Base-by-base conservation (phyloP, 352 stramenopile species). In the Pythium dissimile region DNA sequence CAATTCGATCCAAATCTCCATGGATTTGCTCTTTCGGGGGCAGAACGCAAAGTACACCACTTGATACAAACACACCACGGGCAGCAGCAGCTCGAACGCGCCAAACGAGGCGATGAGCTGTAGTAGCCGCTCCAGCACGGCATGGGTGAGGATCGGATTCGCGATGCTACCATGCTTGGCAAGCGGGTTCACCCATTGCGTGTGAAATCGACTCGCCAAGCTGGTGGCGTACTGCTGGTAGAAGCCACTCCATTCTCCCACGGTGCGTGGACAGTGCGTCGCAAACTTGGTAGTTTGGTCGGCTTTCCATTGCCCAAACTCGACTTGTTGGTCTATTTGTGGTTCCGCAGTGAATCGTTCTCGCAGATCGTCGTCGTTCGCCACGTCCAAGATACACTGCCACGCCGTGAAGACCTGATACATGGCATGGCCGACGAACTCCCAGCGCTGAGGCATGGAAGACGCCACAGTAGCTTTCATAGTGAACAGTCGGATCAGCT, bases 271-370 rank as follows among this genome's bases (percentile, higher is more conserved):
- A 57, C 56, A 12, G 9, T 3, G n/a, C 1, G 31, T 11, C 8
- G 20, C 18, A 41, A 59, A 75, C 41, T 69, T 77, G 8, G 41
- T 69, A 20, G 26, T 5, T 34, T 73, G 71, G 11, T 55, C 62
- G 13, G 61, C 54, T 47, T 77, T 86, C 84, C 84, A 94, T 8
- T 73, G 62, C 8, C 89, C 73, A 55, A 77, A 89, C 12, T 85
- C 73, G 8, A 74, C 41, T 7, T 23, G 7, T 38, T 44, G 15
- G 15, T 50, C 44, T 5, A 54, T 23, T 56, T 49, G 45, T 15
- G 42, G 60, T 2, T 64, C 66, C 31, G 65, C 51, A 16, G 52
- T 57, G 64, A 76, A 91, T 2, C 44, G 42, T 10, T 62, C 61
- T 47, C 72, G 66, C 1, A 77, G 66, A 20, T 81, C 74, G 2